Conservation (phyloP, 2,329 filamentous ascomycete genomes). For the Myriosclerotinia curreyana region DNA sequence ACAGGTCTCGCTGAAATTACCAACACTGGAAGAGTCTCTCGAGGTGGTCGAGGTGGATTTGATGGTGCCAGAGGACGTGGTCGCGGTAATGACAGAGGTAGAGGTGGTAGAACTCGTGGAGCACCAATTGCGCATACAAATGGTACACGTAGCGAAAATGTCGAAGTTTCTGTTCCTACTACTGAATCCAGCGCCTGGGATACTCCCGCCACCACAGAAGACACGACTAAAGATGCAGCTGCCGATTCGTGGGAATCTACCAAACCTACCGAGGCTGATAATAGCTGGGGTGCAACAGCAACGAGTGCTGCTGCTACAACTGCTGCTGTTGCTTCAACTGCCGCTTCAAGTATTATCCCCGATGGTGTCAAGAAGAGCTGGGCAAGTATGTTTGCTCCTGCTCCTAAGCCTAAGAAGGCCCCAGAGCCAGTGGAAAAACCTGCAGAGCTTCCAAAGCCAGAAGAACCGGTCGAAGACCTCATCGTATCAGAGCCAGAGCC, state of each 20-base stretch:
- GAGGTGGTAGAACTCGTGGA: conserved; percentile 58
- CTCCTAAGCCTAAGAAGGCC: conserved; percentile 51
- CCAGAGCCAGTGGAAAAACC: conserved; percentile 43
- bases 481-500: conserved; percentile 42
- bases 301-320: conserved; percentile 41
- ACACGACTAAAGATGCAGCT: not conserved
- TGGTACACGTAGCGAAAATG: conserved; percentile 58
- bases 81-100: conserved; percentile 60
- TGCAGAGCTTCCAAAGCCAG: conserved; percentile 29
- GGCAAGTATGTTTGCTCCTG: conserved; percentile 71
- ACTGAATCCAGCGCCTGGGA: conserved; percentile 66
- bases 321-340: conserved; percentile 41
- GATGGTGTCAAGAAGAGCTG: conserved; percentile 57
- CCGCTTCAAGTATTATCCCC: conserved; percentile 41
- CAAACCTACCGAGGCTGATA: conserved; percentile 40
- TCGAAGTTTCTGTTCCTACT: conserved; percentile 62
- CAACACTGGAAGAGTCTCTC: conserved; percentile 47
- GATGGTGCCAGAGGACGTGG: conserved; percentile 61
- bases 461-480: conserved; percentile 34
- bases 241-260: conserved; percentile 32
- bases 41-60: conserved; percentile 57
- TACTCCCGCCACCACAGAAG: conserved; percentile 43
- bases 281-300: conserved; percentile 39
- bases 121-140: conserved; percentile 61
- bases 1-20: conserved; percentile 52